Evolutionary conservation across 2,329 filamentous ascomycete species (phyloP).

Genomic region (Colletotrichum scovillei): DNA sequence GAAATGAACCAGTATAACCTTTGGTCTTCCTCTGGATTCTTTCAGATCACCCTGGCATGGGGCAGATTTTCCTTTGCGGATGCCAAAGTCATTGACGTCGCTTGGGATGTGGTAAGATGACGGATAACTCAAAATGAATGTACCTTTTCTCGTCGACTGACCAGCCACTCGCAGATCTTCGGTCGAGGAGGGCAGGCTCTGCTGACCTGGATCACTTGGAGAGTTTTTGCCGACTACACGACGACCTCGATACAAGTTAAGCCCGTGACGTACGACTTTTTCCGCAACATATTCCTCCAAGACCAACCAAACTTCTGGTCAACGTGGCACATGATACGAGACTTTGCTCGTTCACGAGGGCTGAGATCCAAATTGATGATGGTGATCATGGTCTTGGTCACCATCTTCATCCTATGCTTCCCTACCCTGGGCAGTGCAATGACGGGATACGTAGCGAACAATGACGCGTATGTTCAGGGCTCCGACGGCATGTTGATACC

Average conservation of each 20-base stretch:
- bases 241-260: constrained; percentile 39
- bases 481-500: constrained; percentile 34
- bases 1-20: constrained; percentile 13
- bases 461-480: constrained; percentile 39
- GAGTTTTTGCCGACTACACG: constrained; percentile 41
- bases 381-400: constrained; percentile 39
- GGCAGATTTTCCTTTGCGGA: constrained; percentile 40
- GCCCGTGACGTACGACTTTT: constrained; percentile 43
- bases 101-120: constrained; percentile 42
- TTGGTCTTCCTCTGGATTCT: constrained; percentile 38
- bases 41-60: constrained; percentile 36
- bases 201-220: constrained; percentile 43
- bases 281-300: constrained; percentile 40
- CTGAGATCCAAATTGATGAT: constrained; percentile 39
- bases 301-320: constrained; percentile 37
- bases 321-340: constrained; percentile 32
- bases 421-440: constrained; percentile 44
- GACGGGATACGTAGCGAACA: constrained; percentile 42
- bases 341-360: constrained; percentile 35
- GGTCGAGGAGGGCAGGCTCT: constrained; percentile 42
- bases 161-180: constrained; percentile 37
- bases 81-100: constrained; percentile 43
- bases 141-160: background rate
- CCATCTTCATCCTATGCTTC: constrained; percentile 41
- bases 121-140: background rate